Evolutionary conservation across 2,329 filamentous ascomycete genomes (phyloP).

Genomic region (Magnaporthiopsis poae): DNA sequence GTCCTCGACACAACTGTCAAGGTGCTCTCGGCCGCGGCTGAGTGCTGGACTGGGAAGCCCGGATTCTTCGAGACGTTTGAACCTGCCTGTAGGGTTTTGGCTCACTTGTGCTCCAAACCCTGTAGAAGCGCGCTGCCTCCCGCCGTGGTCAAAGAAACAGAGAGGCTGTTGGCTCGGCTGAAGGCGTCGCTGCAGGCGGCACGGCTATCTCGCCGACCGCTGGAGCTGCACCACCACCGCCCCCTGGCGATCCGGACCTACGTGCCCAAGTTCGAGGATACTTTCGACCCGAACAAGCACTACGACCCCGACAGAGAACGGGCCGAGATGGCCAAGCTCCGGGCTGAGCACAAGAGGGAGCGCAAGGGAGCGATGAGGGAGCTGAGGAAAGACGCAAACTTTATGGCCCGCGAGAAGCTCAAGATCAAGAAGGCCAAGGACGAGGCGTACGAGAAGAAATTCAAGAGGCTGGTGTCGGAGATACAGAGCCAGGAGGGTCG

Average conservation of each 20-base stretch:
- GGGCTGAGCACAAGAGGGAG: constrained; percentile 87
- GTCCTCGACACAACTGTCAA: constrained; percentile 53
- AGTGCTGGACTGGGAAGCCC: constrained; percentile 62
- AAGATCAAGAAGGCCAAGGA: constrained; percentile 88
- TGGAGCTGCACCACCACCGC: constrained; percentile 80
- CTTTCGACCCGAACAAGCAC: constrained; percentile 88
- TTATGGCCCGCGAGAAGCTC: constrained; percentile 83
- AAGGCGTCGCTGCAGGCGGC: constrained; percentile 50
- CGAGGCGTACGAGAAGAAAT: constrained; percentile 91
- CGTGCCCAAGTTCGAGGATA: constrained; percentile 91
- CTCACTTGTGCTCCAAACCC: constrained; percentile 48
- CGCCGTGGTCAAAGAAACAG: constrained; percentile 29
- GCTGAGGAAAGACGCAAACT: constrained; percentile 87
- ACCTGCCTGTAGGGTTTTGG: constrained; percentile 49
- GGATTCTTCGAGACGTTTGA: constrained; percentile 72
- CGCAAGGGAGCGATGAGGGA: constrained; percentile 90
- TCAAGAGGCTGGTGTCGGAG: constrained; percentile 80
- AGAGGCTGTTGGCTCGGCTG: constrained; percentile 36
- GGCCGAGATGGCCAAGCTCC: constrained; percentile 72
- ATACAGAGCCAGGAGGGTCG: constrained; percentile 89
- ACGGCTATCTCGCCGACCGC: constrained; percentile 59
- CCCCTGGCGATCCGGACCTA: constrained; percentile 79
- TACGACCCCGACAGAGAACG: constrained; percentile 93
- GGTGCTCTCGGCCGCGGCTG: constrained; percentile 58
- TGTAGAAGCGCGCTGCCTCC: constrained; percentile 42